A percentile compares a stretch with the other conserved stretches of the same genome.
Conservation (phyloP, 495 filamentous ascomycete genomes). For the Cryomyces minteri region DNA sequence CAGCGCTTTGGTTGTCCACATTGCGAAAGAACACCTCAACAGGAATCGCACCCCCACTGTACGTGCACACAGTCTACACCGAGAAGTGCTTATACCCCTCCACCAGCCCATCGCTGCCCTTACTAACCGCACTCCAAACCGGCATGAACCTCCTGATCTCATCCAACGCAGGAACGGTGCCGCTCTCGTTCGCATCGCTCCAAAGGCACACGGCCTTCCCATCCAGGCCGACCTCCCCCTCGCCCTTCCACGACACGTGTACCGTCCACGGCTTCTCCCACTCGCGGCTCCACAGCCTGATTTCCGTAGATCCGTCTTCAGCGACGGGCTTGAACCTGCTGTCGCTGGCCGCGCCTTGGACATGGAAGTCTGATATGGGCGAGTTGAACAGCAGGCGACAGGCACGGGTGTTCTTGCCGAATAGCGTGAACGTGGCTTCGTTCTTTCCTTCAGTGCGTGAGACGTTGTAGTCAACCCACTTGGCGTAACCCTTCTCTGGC, state of each 20-base stretch:
- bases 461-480: slow-evolving; percentile 48
- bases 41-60: too few species aligned
- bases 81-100: slow-evolving; percentile 48
- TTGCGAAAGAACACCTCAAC: too few species aligned
- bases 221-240: slow-evolving; percentile 30
- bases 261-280: slow-evolving; percentile 65
- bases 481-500: slow-evolving; percentile 25
- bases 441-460: slow-evolving; percentile 20
- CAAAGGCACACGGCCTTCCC: slow-evolving; percentile 68
- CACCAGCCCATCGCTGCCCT: slow-evolving; percentile 61
- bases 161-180: slow-evolving; percentile 68
- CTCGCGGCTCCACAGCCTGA: slow-evolving; percentile 53
- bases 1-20: too few species aligned
- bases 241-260: slow-evolving; percentile 45
- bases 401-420: slow-evolving; percentile 46
- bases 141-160: slow-evolving; percentile 63
- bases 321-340: slow-evolving; percentile 36
- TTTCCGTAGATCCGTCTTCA: slow-evolving; percentile 30
- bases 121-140: slow-evolving; percentile 57
- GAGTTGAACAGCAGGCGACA: slow-evolving; percentile 48
- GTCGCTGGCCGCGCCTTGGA: slow-evolving; percentile 28
- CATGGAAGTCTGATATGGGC: slow-evolving; percentile 40
- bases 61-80: slow-evolving; percentile 11
- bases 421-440: slow-evolving; percentile 37
- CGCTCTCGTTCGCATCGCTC: slow-evolving; percentile 61